A percentile compares a stretch with the other conserved stretches of the same genome.
These are phyloP conservation scores for Umbelopsis ramanniana DNA, from an alignment of 192 early-diverging fungal species.

Conservation along the genomic window DNA sequence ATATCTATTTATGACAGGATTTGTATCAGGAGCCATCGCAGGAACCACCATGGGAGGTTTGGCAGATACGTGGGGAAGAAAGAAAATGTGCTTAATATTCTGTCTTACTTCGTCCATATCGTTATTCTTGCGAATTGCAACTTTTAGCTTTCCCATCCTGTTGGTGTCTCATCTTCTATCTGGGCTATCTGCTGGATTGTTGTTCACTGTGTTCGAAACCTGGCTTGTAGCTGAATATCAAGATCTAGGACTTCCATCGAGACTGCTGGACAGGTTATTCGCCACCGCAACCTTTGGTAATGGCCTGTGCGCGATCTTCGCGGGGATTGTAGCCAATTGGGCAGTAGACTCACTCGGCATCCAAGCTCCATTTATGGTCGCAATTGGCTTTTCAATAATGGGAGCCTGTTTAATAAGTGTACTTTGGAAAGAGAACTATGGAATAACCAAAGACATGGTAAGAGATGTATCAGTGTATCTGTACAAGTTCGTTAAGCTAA, in stretches of 20 bases:
- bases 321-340: conserved; percentile 67
- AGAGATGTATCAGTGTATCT: not conserved
- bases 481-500: not conserved
- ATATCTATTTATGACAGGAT: conserved; percentile 73
- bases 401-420: conserved; percentile 53
- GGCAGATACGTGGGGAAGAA: conserved; percentile 67
- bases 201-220: conserved; percentile 66
- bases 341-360: conserved; percentile 57
- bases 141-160: conserved; percentile 43
- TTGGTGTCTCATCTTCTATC: conserved; percentile 51
- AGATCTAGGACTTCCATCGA: conserved; percentile 51
- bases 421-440: conserved; percentile 80
- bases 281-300: conserved; percentile 69
- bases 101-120: conserved; percentile 50
- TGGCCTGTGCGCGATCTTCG: conserved; percentile 69
- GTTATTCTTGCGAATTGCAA: conserved; percentile 42
- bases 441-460: conserved; percentile 38
- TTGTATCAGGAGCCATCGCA: conserved; percentile 70
- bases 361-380: conserved; percentile 65
- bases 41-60: conserved; percentile 72
- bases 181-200: conserved; percentile 52
- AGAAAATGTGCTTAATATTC: conserved; percentile 51
- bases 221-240: conserved; percentile 66
- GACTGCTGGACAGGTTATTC: conserved; percentile 64
- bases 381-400: conserved; percentile 52